Evolutionary conservation across 352 stramenopile species (phyloP).

Genomic region (Pythium scleroteichum): DNA sequence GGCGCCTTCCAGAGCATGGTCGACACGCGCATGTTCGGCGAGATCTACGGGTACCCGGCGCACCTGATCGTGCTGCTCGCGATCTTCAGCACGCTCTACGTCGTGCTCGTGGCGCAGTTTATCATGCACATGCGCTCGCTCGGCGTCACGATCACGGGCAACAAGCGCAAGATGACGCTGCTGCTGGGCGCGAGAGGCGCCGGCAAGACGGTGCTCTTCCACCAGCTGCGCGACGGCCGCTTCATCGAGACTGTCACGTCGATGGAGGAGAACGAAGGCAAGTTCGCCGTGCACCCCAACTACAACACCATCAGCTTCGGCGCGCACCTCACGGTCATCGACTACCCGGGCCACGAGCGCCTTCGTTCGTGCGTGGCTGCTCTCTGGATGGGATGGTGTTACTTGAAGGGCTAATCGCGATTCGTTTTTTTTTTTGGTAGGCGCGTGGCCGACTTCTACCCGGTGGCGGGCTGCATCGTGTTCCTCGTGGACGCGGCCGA

Average conservation of each 20-base stretch:
- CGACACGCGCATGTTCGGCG: constrained; percentile 24
- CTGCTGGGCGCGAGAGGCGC: constrained; percentile 62
- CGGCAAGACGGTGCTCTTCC: constrained; percentile 86
- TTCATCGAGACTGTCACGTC: constrained; percentile 80
- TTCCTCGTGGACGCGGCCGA: constrained; percentile 80
- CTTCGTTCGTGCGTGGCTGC: constrained; percentile 56
- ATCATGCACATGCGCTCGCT: constrained; percentile 67
- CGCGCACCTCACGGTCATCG: constrained; percentile 67
- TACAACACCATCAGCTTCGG: constrained; percentile 75
- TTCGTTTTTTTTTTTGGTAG: constrained; percentile 30
- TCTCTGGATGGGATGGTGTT: background rate
- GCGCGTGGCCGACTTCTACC: constrained; percentile 74
- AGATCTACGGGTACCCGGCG: constrained; percentile 54
- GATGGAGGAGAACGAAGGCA: constrained; percentile 79
- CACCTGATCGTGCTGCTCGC: constrained; percentile 59
- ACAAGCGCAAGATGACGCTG: constrained; percentile 78
- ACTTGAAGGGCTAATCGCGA: background rate
- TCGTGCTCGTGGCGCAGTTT: constrained; percentile 61
- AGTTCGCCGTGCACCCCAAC: constrained; percentile 62
- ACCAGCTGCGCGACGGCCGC: constrained; percentile 67
- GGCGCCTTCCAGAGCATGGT: constrained; percentile 35
- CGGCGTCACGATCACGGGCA: constrained; percentile 54
- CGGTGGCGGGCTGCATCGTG: constrained; percentile 61
- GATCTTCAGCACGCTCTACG: constrained; percentile 44
- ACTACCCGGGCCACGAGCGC: constrained; percentile 83